These are phyloP conservation scores for Candida tallmaniae DNA, from an alignment of 805 yeast species.

Conservation along the genomic window DNA sequence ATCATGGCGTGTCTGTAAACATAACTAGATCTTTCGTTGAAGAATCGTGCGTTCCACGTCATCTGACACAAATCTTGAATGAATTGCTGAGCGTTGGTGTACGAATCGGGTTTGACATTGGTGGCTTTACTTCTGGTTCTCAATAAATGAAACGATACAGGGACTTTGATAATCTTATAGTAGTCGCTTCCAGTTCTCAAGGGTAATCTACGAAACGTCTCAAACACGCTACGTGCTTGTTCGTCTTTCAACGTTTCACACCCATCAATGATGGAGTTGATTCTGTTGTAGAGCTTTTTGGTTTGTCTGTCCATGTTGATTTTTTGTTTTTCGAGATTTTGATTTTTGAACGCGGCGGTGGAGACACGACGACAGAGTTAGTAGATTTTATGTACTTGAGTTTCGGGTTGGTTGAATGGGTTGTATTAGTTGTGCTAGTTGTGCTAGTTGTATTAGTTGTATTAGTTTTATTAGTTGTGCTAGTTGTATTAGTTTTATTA, in stretches of 20 bases:
- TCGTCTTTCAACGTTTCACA: constrained; percentile 37
- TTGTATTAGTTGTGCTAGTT: no score
- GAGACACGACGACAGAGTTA: constrained; percentile 1
- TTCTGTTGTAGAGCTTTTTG: constrained; percentile 31
- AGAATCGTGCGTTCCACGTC: constrained; percentile 85
- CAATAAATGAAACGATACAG: constrained; percentile 77
- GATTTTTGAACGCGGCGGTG: neutral
- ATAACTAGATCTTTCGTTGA: constrained; percentile 64
- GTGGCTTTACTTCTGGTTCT: constrained; percentile 20
- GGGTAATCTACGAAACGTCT: constrained; percentile 70
- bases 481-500: no score
- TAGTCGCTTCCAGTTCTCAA: constrained; percentile 64
- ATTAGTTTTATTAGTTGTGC: no score
- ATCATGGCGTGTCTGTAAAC: constrained; percentile 67
- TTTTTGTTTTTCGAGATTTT: neutral
- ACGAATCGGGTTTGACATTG: constrained; percentile 52
- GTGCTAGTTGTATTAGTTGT: no score
- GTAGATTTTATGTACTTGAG: no score
- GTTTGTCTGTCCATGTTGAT: constrained; percentile 28
- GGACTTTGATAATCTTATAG: constrained; percentile 70
- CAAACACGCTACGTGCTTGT: constrained; percentile 43
- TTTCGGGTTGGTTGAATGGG: no score
- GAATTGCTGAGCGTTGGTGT: constrained; percentile 62
- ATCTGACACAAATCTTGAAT: constrained; percentile 77
- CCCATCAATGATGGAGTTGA: constrained; percentile 32